Percentiles rank a stretch among this genome's conserved stretches.
phyloP scores from a whole-genome alignment of 495 filamentous ascomycete species.

The Paragyromitra xinjiangensis region DNA sequence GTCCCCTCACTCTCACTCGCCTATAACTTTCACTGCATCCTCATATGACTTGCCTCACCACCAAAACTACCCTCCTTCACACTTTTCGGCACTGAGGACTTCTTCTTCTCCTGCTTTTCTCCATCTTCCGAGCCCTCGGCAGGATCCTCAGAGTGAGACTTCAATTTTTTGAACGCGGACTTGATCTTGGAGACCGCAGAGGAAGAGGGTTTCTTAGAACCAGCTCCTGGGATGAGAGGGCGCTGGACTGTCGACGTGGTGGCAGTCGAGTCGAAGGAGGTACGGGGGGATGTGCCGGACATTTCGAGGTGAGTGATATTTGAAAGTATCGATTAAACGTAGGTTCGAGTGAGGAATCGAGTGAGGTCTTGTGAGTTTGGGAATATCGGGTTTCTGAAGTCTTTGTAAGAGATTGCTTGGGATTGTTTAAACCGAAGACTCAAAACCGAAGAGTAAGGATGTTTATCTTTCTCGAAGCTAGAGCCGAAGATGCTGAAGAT shows the following conservation, averaged over 20 bases:
- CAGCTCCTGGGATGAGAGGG: background rate
- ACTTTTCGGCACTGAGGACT: constrained; percentile 7
- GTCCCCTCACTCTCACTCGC: too few species aligned
- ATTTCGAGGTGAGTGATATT: constrained; percentile 10
- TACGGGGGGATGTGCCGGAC: constrained; percentile 27
- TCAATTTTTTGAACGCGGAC: constrained; percentile 27
- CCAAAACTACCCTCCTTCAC: constrained; percentile 40
- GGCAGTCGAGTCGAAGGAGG: constrained; percentile 29
- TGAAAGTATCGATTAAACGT: constrained; percentile 1
- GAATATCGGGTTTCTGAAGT: background rate
- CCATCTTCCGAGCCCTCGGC: background rate
- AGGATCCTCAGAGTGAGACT: constrained; percentile 1
- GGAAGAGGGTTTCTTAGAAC: constrained; percentile 12
- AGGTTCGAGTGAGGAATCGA: background rate
- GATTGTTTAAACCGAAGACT: background rate
- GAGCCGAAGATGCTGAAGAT: background rate
- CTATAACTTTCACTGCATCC: constrained; percentile 32
- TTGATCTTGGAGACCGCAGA: constrained; percentile 25
- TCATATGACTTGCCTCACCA: constrained; percentile 44
- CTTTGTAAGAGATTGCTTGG: too few species aligned
- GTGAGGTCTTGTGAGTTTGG: background rate
- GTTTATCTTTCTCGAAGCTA: background rate
- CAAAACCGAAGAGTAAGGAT: background rate
- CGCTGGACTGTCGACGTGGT: constrained; percentile 21
- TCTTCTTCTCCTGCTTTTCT: constrained; percentile 5